Conservation (phyloP, 208 protist species). For the Leishmania martiniquensis region DNA sequence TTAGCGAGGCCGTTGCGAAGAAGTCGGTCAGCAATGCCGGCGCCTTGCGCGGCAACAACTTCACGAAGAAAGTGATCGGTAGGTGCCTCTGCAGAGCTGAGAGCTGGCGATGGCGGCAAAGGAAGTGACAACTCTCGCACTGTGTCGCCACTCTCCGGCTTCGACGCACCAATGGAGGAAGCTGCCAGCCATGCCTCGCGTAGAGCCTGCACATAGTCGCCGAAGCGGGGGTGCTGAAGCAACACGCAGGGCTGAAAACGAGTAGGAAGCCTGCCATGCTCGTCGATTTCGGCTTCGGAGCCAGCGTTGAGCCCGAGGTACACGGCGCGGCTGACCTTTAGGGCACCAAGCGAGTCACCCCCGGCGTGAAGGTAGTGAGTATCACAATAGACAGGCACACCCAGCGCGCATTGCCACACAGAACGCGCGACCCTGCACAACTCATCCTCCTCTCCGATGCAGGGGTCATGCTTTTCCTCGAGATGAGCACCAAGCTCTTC, state of each 20-base stretch:
- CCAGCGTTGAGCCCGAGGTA: conserved; percentile 42
- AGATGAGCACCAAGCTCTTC: not conserved
- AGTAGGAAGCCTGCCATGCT: conserved; percentile 42
- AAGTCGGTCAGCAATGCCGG: conserved; percentile 31
- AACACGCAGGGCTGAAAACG: conserved; percentile 55
- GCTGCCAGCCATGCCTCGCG: not conserved
- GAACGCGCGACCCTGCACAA: conserved; percentile 19
- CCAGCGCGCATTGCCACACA: conserved; percentile 37
- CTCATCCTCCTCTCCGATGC: not conserved
- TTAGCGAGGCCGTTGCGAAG: conserved; percentile 27
- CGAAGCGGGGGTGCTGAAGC: conserved; percentile 42
- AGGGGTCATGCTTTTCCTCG: not conserved
- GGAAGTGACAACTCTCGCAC: not conserved
- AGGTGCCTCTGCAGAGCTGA: not conserved
- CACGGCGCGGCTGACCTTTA: conserved; percentile 55
- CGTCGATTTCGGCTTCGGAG: conserved; percentile 48
- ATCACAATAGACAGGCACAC: conserved; percentile 22
- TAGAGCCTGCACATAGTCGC: conserved; percentile 44
- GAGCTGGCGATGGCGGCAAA: not conserved
- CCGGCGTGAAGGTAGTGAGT: conserved; percentile 64
- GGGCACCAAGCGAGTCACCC: conserved; percentile 67
- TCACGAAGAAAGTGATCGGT: conserved; percentile 20
- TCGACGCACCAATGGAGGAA: not conserved
- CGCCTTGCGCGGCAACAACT: conserved; percentile 34
- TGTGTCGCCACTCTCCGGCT: not conserved